phyloP scores from a whole-genome alignment of 768 basidiomycete genomes.

The Xerocomellus intermedius region DNA sequence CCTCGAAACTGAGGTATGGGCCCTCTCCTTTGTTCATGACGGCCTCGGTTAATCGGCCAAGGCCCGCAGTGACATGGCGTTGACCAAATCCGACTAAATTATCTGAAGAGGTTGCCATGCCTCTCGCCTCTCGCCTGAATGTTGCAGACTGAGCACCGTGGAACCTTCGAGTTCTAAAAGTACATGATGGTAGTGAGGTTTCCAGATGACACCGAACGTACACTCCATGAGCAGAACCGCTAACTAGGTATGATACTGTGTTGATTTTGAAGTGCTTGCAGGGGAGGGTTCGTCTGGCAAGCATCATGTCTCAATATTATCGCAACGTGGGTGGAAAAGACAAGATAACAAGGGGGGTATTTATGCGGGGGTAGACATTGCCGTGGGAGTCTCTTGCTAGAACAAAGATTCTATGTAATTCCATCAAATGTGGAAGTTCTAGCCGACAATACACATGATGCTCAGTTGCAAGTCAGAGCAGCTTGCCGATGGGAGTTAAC shows the following conservation, averaged over 20 bases:
- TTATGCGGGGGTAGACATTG: background rate
- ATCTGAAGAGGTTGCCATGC: constrained; percentile 23
- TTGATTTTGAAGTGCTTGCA: background rate
- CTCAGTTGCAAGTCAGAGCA: constrained; percentile 19
- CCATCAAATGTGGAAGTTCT: too few relatives aligned
- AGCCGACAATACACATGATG: background rate
- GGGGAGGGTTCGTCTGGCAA: constrained; percentile 11
- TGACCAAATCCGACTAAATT: constrained; percentile 37
- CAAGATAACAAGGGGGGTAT: background rate
- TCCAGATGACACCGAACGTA: constrained; percentile 11
- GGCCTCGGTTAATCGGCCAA: constrained; percentile 45
- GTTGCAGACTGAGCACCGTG: background rate
- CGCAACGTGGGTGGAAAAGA: background rate
- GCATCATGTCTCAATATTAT: constrained; percentile 4
- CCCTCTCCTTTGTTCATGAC: constrained; percentile 69
- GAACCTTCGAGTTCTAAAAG: constrained; percentile 1
- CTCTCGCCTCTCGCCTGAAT: constrained; percentile 6
- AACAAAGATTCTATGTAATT: too few relatives aligned
- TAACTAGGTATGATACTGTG: background rate
- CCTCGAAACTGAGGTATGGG: constrained; percentile 67
- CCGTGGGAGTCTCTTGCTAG: too few relatives aligned
- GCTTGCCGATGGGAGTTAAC: constrained; percentile 34
- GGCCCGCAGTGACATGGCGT: constrained; percentile 46
- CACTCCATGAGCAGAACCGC: constrained; percentile 1
- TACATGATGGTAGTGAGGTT: background rate